Conservation (phyloP, 345 rosid genomes). For the Populus euphratica region DNA sequence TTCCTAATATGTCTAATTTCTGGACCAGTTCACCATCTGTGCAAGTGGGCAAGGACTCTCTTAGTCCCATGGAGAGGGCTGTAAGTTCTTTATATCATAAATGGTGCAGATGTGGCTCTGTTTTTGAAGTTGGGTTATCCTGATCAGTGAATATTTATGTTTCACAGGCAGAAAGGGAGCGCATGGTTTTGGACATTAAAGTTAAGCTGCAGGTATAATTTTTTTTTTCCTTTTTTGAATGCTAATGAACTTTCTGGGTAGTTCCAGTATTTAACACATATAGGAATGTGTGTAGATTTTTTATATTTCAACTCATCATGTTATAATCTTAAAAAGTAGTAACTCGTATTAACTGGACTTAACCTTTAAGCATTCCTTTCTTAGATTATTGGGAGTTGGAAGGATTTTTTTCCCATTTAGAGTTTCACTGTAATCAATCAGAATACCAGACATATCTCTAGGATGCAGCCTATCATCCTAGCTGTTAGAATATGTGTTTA, state of each 20-base stretch:
- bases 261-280: conserved; percentile 5
- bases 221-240: not conserved
- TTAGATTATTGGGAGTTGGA: not conserved
- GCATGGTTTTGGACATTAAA: conserved; percentile 97
- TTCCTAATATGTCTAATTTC: conserved; percentile 12
- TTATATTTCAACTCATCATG: not conserved
- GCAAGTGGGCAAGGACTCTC: conserved; percentile 51
- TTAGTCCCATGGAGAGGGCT: conserved; percentile 93
- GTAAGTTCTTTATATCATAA: conserved; percentile 54
- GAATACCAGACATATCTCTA: not conserved
- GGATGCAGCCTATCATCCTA: not conserved
- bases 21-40: conserved; percentile 68
- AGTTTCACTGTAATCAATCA: not conserved
- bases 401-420: not conserved
- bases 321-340: not conserved
- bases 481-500: not conserved
- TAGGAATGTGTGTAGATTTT: not conserved
- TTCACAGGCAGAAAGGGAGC: conserved; percentile 88
- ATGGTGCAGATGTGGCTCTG: conserved; percentile 16
- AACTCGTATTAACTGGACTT: not conserved
- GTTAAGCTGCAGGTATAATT: conserved; percentile 86
- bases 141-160: conserved; percentile 7
- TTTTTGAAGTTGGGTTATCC: conserved; percentile 14
- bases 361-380: not conserved
- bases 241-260: not conserved